phyloP scores from a whole-genome alignment of 2,329 filamentous ascomycete species.

The Venturia oleaginea region DNA sequence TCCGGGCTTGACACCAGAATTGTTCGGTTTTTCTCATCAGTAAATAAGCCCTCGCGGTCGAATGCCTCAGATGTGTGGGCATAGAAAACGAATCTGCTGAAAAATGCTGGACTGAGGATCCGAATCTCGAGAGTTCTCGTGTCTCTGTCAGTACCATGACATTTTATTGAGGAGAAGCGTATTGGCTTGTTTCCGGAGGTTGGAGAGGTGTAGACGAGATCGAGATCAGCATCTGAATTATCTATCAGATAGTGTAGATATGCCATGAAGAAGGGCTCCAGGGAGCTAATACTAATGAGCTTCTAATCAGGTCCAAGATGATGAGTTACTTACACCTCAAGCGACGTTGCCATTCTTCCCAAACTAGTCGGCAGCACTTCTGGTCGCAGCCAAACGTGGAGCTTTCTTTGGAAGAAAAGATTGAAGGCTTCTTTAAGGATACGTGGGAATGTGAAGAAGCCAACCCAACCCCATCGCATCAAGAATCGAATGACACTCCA shows the following conservation, averaged over 20 bases:
- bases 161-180: constrained; percentile 19
- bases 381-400: constrained; percentile 57
- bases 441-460: constrained; percentile 55
- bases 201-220: constrained; percentile 33
- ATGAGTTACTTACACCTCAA: constrained; percentile 32
- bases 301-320: not conserved
- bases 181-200: constrained; percentile 30
- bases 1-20: constrained; percentile 46
- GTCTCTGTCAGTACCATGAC: constrained; percentile 18
- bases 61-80: constrained; percentile 53
- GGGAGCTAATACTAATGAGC: constrained; percentile 19
- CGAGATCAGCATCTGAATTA: constrained; percentile 32
- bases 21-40: constrained; percentile 47
- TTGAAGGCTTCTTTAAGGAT: constrained; percentile 52
- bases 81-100: constrained; percentile 56
- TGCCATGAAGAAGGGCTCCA: constrained; percentile 31
- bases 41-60: constrained; percentile 46
- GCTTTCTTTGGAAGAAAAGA: constrained; percentile 47
- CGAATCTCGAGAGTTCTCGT: constrained; percentile 41
- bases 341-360: constrained; percentile 41
- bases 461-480: constrained; percentile 56
- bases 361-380: constrained; percentile 52
- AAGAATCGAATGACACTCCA: constrained; percentile 41
- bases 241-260: constrained; percentile 41
- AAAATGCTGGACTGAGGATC: constrained; percentile 57